Percentiles rank a stretch among this genome's conserved stretches.
These are phyloP conservation scores for Micromonas pusilla DNA, from an alignment of 139 green algal genomes.

Conservation along the genomic window DNA sequence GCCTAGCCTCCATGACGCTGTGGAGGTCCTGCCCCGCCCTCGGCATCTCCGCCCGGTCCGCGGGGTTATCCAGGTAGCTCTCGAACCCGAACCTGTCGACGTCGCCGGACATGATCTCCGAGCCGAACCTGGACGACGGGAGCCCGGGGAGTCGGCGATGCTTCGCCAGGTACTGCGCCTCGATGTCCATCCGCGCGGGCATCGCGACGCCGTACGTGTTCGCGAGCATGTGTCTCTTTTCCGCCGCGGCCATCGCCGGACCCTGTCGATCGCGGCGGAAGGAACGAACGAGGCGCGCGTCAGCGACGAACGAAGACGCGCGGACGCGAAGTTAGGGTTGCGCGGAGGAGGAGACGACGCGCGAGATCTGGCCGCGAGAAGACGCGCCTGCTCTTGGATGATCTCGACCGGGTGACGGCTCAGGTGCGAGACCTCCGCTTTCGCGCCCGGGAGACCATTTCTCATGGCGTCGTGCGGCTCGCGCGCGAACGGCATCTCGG, in stretches of 20 bases:
- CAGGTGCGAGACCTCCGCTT: neutral
- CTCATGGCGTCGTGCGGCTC: neutral
- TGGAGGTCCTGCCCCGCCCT: neutral
- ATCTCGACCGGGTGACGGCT: neutral
- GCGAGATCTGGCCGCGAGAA: neutral
- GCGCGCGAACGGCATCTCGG: neutral
- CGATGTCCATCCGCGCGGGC: constrained; percentile 38
- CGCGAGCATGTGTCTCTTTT: constrained; percentile 21
- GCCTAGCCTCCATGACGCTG: constrained; percentile 18
- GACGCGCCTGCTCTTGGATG: neutral
- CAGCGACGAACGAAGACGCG: neutral
- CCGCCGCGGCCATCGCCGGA: neutral
- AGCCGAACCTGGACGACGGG: constrained; percentile 24
- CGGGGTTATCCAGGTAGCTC: constrained; percentile 22
- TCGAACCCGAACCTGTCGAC: constrained; percentile 37
- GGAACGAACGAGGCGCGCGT: neutral
- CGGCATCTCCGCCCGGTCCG: neutral
- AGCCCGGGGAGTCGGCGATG: constrained; percentile 5
- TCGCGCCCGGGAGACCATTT: neutral
- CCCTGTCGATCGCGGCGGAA: constrained; percentile 8
- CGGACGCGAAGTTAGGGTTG: neutral
- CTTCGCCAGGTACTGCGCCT: constrained; percentile 31
- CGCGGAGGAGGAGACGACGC: too few relatives aligned
- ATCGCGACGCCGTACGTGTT: constrained; percentile 32
- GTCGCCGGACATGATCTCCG: constrained; percentile 27